Percentiles rank a stretch among this genome's conserved stretches.
Evolutionary conservation across 2,329 filamentous ascomycete genomes (phyloP).

Genomic region (Tolypocladium amazonense): DNA sequence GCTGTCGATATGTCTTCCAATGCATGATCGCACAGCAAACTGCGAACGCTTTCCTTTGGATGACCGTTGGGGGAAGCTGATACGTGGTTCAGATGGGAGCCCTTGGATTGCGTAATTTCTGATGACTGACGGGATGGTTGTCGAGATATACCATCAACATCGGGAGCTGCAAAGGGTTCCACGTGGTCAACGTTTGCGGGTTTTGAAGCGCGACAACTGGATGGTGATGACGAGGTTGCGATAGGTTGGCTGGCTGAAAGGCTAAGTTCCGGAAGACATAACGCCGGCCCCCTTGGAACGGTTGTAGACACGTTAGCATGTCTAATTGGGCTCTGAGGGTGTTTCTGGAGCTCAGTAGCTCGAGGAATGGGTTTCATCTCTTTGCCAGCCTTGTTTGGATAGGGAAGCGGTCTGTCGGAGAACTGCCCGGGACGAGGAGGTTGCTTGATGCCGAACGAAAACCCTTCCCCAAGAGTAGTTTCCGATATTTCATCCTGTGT

Average conservation of each 20-base stretch:
- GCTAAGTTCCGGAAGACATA: slow-evolving; percentile 1
- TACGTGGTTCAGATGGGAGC: not conserved
- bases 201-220: not conserved
- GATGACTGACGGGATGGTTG: not conserved
- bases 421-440: slow-evolving; percentile 10
- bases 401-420: not conserved
- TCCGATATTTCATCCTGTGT: slow-evolving; percentile 5
- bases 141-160: not conserved
- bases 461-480: slow-evolving; percentile 5
- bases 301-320: not conserved
- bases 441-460: slow-evolving; percentile 6
- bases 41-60: not conserved
- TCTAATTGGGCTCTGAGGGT: not conserved
- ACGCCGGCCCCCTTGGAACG: not conserved
- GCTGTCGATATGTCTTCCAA: not conserved
- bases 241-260: not conserved
- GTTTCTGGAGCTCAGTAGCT: not conserved
- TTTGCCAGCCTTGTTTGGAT: not conserved
- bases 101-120: not conserved
- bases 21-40: not conserved
- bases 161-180: not conserved
- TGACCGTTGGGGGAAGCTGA: not conserved
- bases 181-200: not conserved
- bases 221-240: not conserved
- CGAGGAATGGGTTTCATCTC: not conserved